Conservation (phyloP, 2,329 filamentous ascomycete species). For the Ophiostoma sp. region DNA sequence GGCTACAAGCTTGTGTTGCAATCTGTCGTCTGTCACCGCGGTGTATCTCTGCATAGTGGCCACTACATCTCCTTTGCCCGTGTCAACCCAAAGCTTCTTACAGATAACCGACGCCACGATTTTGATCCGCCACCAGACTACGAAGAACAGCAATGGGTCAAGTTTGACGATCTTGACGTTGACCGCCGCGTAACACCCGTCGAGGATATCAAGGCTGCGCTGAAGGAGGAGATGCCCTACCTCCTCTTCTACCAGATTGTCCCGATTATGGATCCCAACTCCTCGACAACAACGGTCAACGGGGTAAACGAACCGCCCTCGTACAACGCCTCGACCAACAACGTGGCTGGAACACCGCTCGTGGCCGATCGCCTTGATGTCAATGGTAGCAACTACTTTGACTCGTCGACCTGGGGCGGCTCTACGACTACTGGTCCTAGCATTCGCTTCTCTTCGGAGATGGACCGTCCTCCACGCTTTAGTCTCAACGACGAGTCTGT, state of each 20-base stretch:
- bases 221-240: conserved; percentile 89
- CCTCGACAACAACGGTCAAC: conserved; percentile 49
- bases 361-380: conserved; percentile 27
- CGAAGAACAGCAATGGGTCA: conserved; percentile 77
- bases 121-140: conserved; percentile 64
- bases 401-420: conserved; percentile 39
- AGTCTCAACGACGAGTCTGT: conserved; percentile 48
- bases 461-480: conserved; percentile 51
- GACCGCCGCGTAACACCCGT: conserved; percentile 71
- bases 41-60: conserved; percentile 79
- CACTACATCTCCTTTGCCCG: conserved; percentile 89
- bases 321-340: conserved; percentile 55
- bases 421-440: conserved; percentile 46
- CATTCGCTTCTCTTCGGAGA: conserved; percentile 57
- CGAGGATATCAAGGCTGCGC: conserved; percentile 71
- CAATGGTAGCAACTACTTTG: conserved; percentile 47
- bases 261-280: conserved; percentile 70
- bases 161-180: conserved; percentile 80
- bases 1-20: conserved; percentile 93
- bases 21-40: conserved; percentile 89
- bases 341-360: conserved; percentile 40
- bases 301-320: conserved; percentile 57
- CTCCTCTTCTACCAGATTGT: conserved; percentile 94
- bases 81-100: conserved; percentile 64
- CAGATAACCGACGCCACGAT: conserved; percentile 58